Conservation (phyloP, 148 eudicot genomes). For the Cornus kousa region DNA sequence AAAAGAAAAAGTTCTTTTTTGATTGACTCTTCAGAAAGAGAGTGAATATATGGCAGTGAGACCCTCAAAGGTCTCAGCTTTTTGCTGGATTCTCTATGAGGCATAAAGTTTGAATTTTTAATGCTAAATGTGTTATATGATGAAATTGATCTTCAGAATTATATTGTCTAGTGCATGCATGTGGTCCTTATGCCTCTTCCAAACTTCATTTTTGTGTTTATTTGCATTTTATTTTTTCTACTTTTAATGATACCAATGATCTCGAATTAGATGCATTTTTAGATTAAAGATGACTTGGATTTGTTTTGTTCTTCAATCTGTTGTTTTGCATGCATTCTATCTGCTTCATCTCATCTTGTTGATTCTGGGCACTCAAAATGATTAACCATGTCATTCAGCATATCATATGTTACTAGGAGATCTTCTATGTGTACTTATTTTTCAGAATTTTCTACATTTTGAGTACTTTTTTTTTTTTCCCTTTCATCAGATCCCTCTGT, state of each 20-base stretch:
- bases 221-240: neutral
- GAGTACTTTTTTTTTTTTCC: neutral
- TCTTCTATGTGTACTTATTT: neutral
- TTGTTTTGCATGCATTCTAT: neutral
- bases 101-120: neutral
- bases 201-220: neutral
- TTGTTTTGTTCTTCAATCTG: neutral
- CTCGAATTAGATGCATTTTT: neutral
- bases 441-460: neutral
- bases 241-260: neutral
- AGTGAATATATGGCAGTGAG: neutral
- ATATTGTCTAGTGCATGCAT: neutral
- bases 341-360: neutral
- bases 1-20: neutral
- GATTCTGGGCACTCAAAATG: neutral
- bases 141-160: neutral
- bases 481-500: conserved; percentile 51
- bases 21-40: neutral
- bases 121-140: neutral
- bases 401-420: neutral
- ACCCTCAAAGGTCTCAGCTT: neutral
- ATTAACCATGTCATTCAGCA: neutral
- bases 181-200: neutral
- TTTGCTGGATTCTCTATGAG: neutral
- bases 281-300: neutral